Evolutionary conservation across 2,329 filamentous ascomycete species (phyloP).

Genomic region (Penicillium glabrum): DNA sequence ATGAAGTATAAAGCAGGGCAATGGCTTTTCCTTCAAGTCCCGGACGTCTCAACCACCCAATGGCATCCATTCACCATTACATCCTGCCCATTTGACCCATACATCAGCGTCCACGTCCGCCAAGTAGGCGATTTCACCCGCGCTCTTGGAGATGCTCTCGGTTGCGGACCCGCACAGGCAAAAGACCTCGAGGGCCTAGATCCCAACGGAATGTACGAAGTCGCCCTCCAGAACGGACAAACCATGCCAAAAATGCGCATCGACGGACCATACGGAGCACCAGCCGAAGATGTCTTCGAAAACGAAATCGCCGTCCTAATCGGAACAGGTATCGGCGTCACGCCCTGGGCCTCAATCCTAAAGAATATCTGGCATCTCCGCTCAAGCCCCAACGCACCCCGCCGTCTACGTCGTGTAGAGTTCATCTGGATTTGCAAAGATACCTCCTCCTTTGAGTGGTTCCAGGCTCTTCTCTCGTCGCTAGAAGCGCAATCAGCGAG

Average conservation of each 20-base stretch:
- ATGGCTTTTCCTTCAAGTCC: constrained; percentile 95
- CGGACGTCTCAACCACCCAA: constrained; percentile 81
- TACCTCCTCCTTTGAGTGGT: constrained; percentile 96
- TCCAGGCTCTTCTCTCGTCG: constrained; percentile 87
- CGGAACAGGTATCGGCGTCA: constrained; percentile 80
- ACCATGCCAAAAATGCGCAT: constrained; percentile 87
- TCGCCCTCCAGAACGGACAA: constrained; percentile 89
- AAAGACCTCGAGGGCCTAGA: constrained; percentile 90
- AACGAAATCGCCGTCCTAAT: constrained; percentile 79
- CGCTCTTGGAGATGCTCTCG: constrained; percentile 91
- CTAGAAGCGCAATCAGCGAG: constrained; percentile 83
- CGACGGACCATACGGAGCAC: constrained; percentile 94
- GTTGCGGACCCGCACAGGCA: constrained; percentile 80
- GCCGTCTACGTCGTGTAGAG: constrained; percentile 87
- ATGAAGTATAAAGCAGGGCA: constrained; percentile 99
- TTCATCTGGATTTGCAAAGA: constrained; percentile 99
- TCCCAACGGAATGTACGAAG: constrained; percentile 95
- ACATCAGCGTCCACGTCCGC: constrained; percentile 89
- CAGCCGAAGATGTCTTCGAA: constrained; percentile 96
- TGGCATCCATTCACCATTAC: constrained; percentile 99
- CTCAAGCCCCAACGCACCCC: constrained; percentile 82
- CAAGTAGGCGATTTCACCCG: constrained; percentile 97
- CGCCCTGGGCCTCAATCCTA: constrained; percentile 81
- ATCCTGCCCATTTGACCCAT: constrained; percentile 93
- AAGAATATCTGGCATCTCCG: constrained; percentile 99